A percentile compares a stretch with the other conserved stretches of the same genome.
These are phyloP conservation scores for Rhodotorula sphaerocarpa DNA, from an alignment of 768 basidiomycete genomes.

Conservation along the genomic window DNA sequence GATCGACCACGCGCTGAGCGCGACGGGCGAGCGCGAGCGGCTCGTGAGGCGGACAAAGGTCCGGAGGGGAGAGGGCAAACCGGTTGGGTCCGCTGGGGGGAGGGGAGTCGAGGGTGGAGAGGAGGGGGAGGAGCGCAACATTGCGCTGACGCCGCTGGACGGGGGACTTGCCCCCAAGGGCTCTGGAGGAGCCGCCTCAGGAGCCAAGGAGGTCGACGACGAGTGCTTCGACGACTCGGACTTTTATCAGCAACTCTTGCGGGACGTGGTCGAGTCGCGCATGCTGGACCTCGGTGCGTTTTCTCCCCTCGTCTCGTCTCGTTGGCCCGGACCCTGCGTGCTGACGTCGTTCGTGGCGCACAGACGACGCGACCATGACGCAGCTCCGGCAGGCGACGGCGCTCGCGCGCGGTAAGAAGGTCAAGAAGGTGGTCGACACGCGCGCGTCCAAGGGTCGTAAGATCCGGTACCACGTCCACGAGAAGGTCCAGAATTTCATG, in stretches of 20 bases:
- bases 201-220: slow-evolving; percentile 26
- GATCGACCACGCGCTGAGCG: slow-evolving; percentile 34
- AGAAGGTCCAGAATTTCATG: slow-evolving; percentile 95
- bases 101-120: slow-evolving; percentile 1
- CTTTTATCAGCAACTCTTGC: slow-evolving; percentile 83
- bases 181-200: not conserved
- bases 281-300: slow-evolving; percentile 39
- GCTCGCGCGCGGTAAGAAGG: slow-evolving; percentile 47
- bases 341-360: not conserved
- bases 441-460: slow-evolving; percentile 93
- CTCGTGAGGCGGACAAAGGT: slow-evolving; percentile 56
- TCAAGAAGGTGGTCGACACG: slow-evolving; percentile 73
- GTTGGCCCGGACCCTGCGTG: not conserved
- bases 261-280: slow-evolving; percentile 77
- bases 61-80: slow-evolving; percentile 45
- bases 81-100: slow-evolving; percentile 42
- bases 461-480: slow-evolving; percentile 87
- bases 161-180: slow-evolving; percentile 34
- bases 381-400: slow-evolving; percentile 27
- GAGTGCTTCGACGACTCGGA: slow-evolving; percentile 75
- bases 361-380: slow-evolving; percentile 38
- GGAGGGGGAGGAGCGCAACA: slow-evolving; percentile 17
- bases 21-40: slow-evolving; percentile 43
- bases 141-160: not conserved
- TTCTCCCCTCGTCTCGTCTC: not conserved